Base-by-base conservation (phyloP, 805 yeast species). In the Starmerella vitae region DNA sequence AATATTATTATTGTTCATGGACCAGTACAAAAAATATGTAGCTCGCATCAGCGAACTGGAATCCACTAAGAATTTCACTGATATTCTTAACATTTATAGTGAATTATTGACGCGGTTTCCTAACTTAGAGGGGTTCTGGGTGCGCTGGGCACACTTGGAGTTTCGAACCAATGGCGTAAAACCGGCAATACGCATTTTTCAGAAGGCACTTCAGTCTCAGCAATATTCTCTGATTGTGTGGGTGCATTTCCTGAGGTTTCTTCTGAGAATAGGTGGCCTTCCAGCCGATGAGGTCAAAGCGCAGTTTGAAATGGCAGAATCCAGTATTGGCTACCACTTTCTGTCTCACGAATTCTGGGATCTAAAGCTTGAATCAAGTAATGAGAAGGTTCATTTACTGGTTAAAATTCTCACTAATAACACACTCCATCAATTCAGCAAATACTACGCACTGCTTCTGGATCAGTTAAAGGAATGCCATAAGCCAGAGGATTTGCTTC, bases 271-370 rank as follows among this genome's bases (percentile, higher is more conserved):
- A 10, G 7, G 17, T 12, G 9, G 8, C n/a, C 24, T 18, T 9
- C 24, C 7, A 9, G 15, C 6, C 20, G 20, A 17, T 5, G 7
- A 7, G 10, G n/a, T 12, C 14, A 17, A 52, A 20, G 42, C 34
- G 27, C 34, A 51, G 20, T 78, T 78, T 47, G 57, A 61, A 12
- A 57, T 60, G 0, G 88, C 78, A 0, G 54, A 69, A 3, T 46
- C 50, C 4, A 44, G 58, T 12, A 67, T 79, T 31, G 96, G 95
- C 0, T 49, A 59, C 25, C 81, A 85, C 43, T 91, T 82, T 58
- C 62, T 77, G 45, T 68, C 93, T 1, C 93, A 85, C 55, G 65
- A 74, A 1, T 60, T 86, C 35, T 88, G 96, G 97, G 93, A 85
- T 55, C 65, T 70, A 38, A 76, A 73, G 44, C 58, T 88, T 19